phyloP scores from a whole-genome alignment of 2,329 filamentous ascomycete genomes.

The Alternaria sp. region DNA sequence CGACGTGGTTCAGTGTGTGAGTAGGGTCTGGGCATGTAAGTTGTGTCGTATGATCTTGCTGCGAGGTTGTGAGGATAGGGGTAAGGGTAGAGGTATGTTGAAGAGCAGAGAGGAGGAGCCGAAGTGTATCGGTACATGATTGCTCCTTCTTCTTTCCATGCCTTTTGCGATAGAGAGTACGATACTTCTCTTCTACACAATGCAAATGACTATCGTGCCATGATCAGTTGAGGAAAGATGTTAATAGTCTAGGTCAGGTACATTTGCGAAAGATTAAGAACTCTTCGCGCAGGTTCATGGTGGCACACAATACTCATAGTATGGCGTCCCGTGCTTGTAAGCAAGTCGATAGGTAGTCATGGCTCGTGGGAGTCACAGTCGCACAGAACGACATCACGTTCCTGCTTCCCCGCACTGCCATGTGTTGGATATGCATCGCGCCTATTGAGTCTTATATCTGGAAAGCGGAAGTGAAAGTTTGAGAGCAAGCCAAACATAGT shows the following conservation, averaged over 20 bases:
- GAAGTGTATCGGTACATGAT: slow-evolving; percentile 9
- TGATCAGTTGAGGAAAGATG: background rate
- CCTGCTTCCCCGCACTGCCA: background rate
- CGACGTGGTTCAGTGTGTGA: background rate
- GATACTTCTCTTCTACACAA: background rate
- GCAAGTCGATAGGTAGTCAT: slow-evolving; percentile 11
- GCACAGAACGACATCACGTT: slow-evolving; percentile 9
- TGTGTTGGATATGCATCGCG: background rate
- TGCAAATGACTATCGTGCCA: background rate
- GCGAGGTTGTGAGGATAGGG: slow-evolving; percentile 3
- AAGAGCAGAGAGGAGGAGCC: background rate
- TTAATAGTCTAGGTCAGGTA: background rate
- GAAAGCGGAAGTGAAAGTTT: background rate
- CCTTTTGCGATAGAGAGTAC: background rate
- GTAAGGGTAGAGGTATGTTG: background rate
- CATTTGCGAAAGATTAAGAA: background rate
- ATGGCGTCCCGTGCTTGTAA: background rate
- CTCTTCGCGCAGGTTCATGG: background rate
- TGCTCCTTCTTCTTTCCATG: slow-evolving; percentile 5
- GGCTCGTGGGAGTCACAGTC: slow-evolving; percentile 17
- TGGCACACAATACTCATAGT: slow-evolving; percentile 13
- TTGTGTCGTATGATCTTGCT: slow-evolving; percentile 4
- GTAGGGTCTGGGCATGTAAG: slow-evolving; percentile 7
- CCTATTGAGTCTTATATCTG: background rate
- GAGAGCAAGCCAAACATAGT: background rate